A percentile compares a stretch with the other conserved stretches of the same genome.
phyloP scores from a whole-genome alignment of 2,329 filamentous ascomycete genomes.

The Alternaria sp. region DNA sequence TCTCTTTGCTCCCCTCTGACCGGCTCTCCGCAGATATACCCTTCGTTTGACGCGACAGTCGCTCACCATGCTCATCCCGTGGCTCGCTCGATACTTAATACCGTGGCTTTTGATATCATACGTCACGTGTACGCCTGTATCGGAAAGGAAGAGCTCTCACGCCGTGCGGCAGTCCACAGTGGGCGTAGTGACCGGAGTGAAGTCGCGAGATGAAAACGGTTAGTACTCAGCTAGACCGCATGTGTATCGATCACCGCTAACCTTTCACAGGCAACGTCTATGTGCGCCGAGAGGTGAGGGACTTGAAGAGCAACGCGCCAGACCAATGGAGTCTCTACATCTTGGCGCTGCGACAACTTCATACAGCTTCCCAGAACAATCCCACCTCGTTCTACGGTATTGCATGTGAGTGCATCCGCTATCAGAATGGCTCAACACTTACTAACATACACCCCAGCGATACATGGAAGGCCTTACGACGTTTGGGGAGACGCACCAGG shows the following conservation, averaged over 20 bases:
- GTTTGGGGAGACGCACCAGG: constrained; percentile 41
- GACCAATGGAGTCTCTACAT: constrained; percentile 80
- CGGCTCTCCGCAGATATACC: neutral
- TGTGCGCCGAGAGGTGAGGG: constrained; percentile 70
- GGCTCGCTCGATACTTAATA: neutral
- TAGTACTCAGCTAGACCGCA: neutral
- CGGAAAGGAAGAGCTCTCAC: neutral
- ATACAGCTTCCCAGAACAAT: constrained; percentile 67
- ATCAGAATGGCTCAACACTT: neutral
- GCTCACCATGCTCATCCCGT: constrained; percentile 14
- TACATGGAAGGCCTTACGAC: constrained; percentile 48
- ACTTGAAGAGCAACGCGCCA: constrained; percentile 63
- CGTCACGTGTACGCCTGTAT: constrained; percentile 12
- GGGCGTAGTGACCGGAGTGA: constrained; percentile 26
- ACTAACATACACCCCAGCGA: constrained; percentile 25
- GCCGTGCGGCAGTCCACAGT: constrained; percentile 4
- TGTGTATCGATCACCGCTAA: neutral
- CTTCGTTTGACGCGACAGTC: neutral
- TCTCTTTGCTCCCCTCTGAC: neutral
- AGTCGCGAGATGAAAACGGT: constrained; percentile 29
- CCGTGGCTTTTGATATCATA: constrained; percentile 7
- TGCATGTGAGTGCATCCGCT: constrained; percentile 62
- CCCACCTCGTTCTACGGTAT: constrained; percentile 79
- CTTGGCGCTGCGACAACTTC: constrained; percentile 73
- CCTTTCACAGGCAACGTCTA: constrained; percentile 31